Evolutionary conservation across 768 basidiomycete genomes (phyloP), one percentile per base, ranked within the genome.

Genomic region (Tulasnella sp.): DNA sequence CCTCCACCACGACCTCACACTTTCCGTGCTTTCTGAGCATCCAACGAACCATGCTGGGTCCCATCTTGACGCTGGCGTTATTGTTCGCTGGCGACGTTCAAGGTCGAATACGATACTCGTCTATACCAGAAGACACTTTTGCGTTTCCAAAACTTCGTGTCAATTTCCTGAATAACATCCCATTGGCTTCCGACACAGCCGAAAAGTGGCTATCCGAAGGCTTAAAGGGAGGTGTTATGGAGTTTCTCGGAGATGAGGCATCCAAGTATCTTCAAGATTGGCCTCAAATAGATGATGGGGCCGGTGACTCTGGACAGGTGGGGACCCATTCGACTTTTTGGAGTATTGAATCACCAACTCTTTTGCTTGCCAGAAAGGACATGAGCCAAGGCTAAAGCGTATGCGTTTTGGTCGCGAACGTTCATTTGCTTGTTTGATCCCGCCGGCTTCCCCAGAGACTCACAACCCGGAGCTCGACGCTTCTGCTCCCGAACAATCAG

Each of bases 61-160:
- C 19, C 12, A n/a, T n/a, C 12, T 32, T 51, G 16, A 35, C 42
- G 19, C 24, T 55, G 5, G 51, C 37, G 20, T 28, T 54, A 19
- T 35, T 40, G 19, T 41, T 55, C 7, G 25, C 45, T 8, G 25
- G 40, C 34, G 31, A 39, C 12, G 25, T 39, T 35, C 29, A 41
- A 29, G 34, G 31, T 54, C 29, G 46, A 25, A 28, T 32, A 22
- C 81, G 7, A 70, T 87, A 43, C 83, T 85, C 27, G 81, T 41
- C 81, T 7, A 71, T 86, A 40, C 85, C 87, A 25, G 82, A 88
- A 59, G 87, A 90, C 59, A 70, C 78, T 13, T 75, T 78, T 63
- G 80, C 87, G 0, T 87, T 81, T 62, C 88, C 87, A 57, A 90
- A 90, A 63, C 83, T 77, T 62, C 73, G 76, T 35, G 79, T 90